Evolutionary conservation across 805 yeast genomes (phyloP).

Genomic region (Ogataea populi-albae): DNA sequence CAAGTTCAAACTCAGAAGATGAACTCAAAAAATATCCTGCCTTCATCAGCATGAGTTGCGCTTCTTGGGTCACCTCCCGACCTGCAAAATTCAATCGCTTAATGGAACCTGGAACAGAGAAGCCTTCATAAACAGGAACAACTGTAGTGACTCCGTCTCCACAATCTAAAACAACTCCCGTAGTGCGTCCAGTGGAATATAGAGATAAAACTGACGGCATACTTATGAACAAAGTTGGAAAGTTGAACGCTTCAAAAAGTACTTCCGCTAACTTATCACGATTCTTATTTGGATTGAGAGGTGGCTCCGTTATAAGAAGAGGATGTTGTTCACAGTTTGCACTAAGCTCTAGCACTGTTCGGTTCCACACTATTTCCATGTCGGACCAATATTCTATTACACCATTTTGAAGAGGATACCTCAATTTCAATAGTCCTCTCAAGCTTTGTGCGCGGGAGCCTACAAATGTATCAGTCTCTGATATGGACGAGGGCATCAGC

Average conservation of each 20-base stretch:
- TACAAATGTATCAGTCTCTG: constrained; percentile 60
- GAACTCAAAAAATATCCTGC: constrained; percentile 61
- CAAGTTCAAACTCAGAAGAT: constrained; percentile 80
- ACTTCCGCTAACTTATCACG: constrained; percentile 61
- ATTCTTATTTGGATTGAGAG: constrained; percentile 66
- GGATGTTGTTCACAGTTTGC: constrained; percentile 76
- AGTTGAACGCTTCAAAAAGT: constrained; percentile 67
- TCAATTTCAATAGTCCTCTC: constrained; percentile 70
- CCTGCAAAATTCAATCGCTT: constrained; percentile 83
- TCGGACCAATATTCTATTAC: constrained; percentile 79
- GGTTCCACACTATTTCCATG: constrained; percentile 79
- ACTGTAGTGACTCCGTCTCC: constrained; percentile 91
- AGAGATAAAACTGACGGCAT: constrained; percentile 78
- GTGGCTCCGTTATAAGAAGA: constrained; percentile 82
- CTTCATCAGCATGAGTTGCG: constrained; percentile 66
- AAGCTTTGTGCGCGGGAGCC: constrained; percentile 74
- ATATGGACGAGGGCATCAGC: constrained; percentile 63
- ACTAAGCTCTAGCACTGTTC: constrained; percentile 51
- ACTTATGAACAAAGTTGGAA: constrained; percentile 71
- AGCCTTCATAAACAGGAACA: constrained; percentile 90
- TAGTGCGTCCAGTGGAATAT: constrained; percentile 87
- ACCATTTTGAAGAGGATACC: constrained; percentile 80
- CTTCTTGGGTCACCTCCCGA: constrained; percentile 73
- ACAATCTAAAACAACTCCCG: constrained; percentile 85
- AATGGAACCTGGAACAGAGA: constrained; percentile 68